A percentile compares a stretch with the other conserved stretches of the same genome.
Conservation (phyloP, 2,329 filamentous ascomycete genomes). For the Neoarthrinium moseri region DNA sequence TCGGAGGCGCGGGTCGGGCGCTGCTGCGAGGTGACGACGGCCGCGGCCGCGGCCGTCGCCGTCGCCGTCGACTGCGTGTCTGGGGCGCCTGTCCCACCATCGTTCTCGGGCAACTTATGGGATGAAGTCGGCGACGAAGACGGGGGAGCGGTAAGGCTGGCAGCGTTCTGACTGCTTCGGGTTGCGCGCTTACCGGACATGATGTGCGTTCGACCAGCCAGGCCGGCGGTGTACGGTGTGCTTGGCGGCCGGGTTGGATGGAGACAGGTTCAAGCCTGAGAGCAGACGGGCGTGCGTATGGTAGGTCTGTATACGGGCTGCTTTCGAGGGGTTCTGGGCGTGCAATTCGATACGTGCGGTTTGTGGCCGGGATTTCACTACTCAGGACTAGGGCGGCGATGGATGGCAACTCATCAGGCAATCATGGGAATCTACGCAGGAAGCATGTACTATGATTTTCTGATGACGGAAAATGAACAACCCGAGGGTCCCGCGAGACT, state of each 20-base stretch:
- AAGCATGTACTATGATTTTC: slow-evolving; percentile 25
- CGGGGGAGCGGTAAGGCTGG: slow-evolving; percentile 4
- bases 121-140: slow-evolving; percentile 7
- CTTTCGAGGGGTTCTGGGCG: too few species aligned
- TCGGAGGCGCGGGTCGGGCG: neutral
- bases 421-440: slow-evolving; percentile 31
- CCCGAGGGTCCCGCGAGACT: too few species aligned
- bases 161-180: slow-evolving; percentile 14
- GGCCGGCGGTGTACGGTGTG: neutral
- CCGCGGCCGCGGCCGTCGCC: too few species aligned
- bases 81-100: slow-evolving; percentile 3
- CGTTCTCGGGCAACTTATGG: slow-evolving; percentile 10
- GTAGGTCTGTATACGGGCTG: too few species aligned
- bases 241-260: neutral
- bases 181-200: slow-evolving; percentile 33
- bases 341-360: neutral
- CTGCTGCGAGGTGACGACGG: too few species aligned
- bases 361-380: slow-evolving; percentile 5
- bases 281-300: too few species aligned
- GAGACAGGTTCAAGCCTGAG: too few species aligned
- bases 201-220: slow-evolving; percentile 10
- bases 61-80: neutral
- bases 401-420: slow-evolving; percentile 24
- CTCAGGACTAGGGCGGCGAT: neutral
- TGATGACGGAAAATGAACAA: slow-evolving; percentile 17